Evolutionary conservation across 805 yeast genomes (phyloP).

Genomic region (Wickerhamiella sergipiensis): DNA sequence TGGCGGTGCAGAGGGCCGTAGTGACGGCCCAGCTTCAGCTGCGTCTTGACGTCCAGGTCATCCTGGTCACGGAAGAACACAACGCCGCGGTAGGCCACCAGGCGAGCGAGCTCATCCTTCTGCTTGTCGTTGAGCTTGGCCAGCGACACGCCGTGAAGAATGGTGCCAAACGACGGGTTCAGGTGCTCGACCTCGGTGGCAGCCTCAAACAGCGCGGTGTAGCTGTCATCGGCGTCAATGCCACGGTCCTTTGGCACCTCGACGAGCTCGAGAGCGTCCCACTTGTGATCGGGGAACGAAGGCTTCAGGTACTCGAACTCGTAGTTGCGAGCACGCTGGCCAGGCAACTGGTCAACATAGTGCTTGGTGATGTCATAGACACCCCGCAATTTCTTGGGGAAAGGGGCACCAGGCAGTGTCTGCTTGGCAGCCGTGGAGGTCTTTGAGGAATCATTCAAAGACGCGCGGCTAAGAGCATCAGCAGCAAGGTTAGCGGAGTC

Average conservation of each 20-base stretch:
- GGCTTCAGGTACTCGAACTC: slow-evolving; percentile 18
- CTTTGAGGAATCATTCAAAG: neutral
- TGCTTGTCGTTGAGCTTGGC: slow-evolving; percentile 31
- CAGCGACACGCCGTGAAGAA: slow-evolving; percentile 34
- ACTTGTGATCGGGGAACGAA: slow-evolving; percentile 19
- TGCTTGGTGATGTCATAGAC: slow-evolving; percentile 5
- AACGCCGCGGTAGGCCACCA: slow-evolving; percentile 37
- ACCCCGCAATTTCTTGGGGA: slow-evolving; percentile 2
- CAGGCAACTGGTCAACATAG: slow-evolving; percentile 3
- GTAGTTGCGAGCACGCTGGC: slow-evolving; percentile 10
- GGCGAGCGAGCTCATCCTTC: slow-evolving; percentile 34
- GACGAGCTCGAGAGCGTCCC: slow-evolving; percentile 17
- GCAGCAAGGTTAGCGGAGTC: neutral
- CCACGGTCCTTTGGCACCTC: slow-evolving; percentile 10
- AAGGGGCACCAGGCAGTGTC: neutral
- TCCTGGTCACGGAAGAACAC: slow-evolving; percentile 36
- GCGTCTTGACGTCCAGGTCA: slow-evolving; percentile 30
- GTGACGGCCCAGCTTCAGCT: slow-evolving; percentile 33
- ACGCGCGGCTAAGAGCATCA: neutral
- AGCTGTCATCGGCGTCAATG: slow-evolving; percentile 25
- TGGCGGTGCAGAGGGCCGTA: slow-evolving; percentile 34
- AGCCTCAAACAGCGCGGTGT: slow-evolving; percentile 29
- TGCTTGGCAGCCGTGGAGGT: neutral
- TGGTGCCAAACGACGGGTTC: slow-evolving; percentile 38
- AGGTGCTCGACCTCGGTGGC: slow-evolving; percentile 31